Evolutionary conservation across 2,329 filamentous ascomycete genomes (phyloP).

Genomic region (Fusarium sp.): DNA sequence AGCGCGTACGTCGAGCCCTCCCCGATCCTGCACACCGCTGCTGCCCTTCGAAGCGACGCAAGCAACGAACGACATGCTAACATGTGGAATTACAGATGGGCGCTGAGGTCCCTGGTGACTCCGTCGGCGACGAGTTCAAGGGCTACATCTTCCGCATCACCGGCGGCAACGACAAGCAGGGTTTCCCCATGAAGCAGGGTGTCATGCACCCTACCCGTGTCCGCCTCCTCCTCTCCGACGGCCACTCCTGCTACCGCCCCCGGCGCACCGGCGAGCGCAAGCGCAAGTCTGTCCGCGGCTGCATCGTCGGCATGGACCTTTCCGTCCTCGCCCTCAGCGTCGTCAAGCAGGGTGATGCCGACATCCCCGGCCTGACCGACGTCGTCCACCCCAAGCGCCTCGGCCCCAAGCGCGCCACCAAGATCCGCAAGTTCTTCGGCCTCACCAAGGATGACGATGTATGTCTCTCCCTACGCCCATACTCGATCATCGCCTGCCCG

Average conservation of each 20-base stretch:
- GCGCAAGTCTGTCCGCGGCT: conserved; percentile 98
- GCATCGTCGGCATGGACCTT: conserved; percentile 96
- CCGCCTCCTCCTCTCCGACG: conserved; percentile 91
- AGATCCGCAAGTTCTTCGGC: conserved; percentile 99
- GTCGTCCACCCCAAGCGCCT: conserved; percentile 98
- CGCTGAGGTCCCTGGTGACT: conserved; percentile 90
- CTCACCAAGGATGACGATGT: conserved; percentile 99
- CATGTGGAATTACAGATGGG: conserved; percentile 69
- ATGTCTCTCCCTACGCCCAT: conserved; percentile 68
- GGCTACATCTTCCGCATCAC: conserved; percentile 99
- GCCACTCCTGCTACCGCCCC: conserved; percentile 99
- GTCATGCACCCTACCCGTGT: conserved; percentile 99
- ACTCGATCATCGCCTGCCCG: conserved; percentile 74
- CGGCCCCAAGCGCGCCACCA: conserved; percentile 99
- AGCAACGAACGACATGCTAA: conserved; percentile 45
- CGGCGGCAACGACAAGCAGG: conserved; percentile 99
- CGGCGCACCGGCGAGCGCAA: conserved; percentile 98
- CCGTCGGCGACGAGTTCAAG: conserved; percentile 99
- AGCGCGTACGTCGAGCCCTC: conserved; percentile 71
- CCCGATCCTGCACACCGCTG: conserved; percentile 17
- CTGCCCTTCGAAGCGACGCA: conserved; percentile 16
- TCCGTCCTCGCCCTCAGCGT: conserved; percentile 92
- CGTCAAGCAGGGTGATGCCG: conserved; percentile 96
- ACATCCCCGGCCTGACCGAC: conserved; percentile 97
- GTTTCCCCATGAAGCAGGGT: conserved; percentile 99